These are phyloP conservation scores for Exobasidium rhododendri DNA, from an alignment of 1,284 basidiomycete genomes.

Conservation along the genomic window DNA sequence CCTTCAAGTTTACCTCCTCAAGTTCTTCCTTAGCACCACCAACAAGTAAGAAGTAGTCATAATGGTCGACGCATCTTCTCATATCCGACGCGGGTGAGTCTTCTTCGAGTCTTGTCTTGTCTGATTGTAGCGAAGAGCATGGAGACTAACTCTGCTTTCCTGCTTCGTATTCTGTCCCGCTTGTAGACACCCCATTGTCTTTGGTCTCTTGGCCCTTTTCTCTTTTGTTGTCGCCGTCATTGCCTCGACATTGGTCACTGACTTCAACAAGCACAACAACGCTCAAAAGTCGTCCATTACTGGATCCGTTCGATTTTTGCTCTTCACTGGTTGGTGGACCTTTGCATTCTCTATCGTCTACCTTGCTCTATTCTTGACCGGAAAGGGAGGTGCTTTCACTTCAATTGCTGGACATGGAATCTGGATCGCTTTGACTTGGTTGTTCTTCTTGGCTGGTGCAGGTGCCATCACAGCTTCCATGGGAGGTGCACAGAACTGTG, in stretches of 20 bases:
- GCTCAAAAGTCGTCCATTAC: constrained; percentile 25
- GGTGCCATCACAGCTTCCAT: constrained; percentile 44
- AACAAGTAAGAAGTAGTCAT: too few relatives aligned
- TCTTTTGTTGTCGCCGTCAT: constrained; percentile 51
- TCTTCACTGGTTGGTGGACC: constrained; percentile 52
- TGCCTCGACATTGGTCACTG: constrained; percentile 37
- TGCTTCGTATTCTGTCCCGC: constrained; percentile 18
- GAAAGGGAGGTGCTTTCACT: constrained; percentile 48
- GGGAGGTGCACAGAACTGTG: constrained; percentile 19
- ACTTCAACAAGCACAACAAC: constrained; percentile 42
- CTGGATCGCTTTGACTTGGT: constrained; percentile 44
- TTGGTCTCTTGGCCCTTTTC: constrained; percentile 38
- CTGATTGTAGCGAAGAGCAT: not conserved
- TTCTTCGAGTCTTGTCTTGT: too few relatives aligned
- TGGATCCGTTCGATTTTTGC: constrained; percentile 40
- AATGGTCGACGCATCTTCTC: constrained; percentile 6
- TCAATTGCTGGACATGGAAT: constrained; percentile 52
- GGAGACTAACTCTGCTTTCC: not conserved
- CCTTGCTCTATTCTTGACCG: constrained; percentile 50
- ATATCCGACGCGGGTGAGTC: constrained; percentile 12
- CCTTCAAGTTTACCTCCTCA: too few relatives aligned
- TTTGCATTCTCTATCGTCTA: constrained; percentile 46
- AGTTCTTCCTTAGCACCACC: too few relatives aligned
- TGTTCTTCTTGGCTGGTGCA: constrained; percentile 49
- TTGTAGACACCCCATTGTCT: constrained; percentile 48